Base-by-base conservation (phyloP, 352 stramenopile species). In the Globisporangium paddicum region DNA sequence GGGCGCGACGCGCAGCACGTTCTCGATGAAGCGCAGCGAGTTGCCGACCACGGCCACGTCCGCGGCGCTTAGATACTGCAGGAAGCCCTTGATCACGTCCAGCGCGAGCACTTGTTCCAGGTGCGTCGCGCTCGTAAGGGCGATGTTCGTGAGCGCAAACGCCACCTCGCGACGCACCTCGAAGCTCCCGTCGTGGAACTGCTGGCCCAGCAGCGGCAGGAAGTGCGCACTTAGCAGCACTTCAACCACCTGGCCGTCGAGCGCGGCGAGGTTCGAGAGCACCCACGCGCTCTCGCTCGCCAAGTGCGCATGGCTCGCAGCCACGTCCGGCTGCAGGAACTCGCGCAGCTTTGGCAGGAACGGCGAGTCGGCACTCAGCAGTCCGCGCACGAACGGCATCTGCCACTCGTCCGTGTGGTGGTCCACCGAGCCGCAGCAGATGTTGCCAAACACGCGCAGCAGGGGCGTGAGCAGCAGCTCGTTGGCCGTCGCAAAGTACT, bases 371-470 rank as follows among this genome's bases (percentile, higher is more conserved):
- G 53, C 41, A 28, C 60, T 52, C 34, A 89, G 60, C 37, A 89
- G 49, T 6, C 67, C 69, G 23, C 73, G 67, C 35, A 87, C 61
- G 45, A 80, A 81, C 30, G 78, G 82, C 58, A 91, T 58, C 49
- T 89, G 79, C 81, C 81, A 90, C 41, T 74, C 67, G 67, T 90
- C 77, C 37, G 78, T 88, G 61, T 89, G 77, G 56, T 92, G 82
- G 53, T 90, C 81, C 0, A 69, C 54, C 7, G 77, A 70, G 23
- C 80, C 73, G 42, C 77, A 90, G 70, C 78, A 90, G 71, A 95
- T 75, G 58, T 95, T 95, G 38, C 81, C 79, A 56, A 89, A 85
- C 2, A 92, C 80, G 19, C 86, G 82, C 42, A 95, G 68, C 23
- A 89, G 76, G 14, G 83, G 86, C 28, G 80, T 92, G 38, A 92